Conservation (phyloP, 1,284 basidiomycete genomes). For the Malassezia arunalokei region DNA sequence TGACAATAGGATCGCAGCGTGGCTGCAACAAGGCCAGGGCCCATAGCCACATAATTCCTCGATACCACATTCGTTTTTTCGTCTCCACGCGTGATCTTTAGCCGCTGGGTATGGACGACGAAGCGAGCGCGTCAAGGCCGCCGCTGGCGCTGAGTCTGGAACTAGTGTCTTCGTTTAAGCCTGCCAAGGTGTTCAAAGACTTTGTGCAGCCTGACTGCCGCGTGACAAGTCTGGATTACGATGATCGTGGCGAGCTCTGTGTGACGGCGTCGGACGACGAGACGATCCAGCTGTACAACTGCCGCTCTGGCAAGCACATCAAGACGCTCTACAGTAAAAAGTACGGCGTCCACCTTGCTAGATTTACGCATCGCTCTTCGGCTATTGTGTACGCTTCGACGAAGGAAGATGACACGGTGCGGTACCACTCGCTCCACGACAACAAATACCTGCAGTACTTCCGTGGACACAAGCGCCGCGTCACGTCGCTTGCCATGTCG, state of each 20-base stretch:
- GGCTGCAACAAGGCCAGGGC: background rate
- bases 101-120: background rate
- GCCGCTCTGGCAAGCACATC: constrained; percentile 67
- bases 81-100: background rate
- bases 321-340: constrained; percentile 83
- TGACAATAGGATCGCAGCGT: constrained; percentile 12
- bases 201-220: constrained; percentile 47
- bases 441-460: constrained; percentile 93
- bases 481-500: constrained; percentile 79
- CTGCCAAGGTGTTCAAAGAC: constrained; percentile 65
- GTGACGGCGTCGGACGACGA: constrained; percentile 88
- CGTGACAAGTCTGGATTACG: constrained; percentile 74
- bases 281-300: constrained; percentile 75
- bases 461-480: constrained; percentile 68
- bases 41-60: constrained; percentile 6
- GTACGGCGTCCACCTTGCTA: constrained; percentile 83
- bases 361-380: constrained; percentile 80
- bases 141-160: constrained; percentile 18
- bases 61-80: background rate
- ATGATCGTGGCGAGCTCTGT: constrained; percentile 73
- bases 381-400: constrained; percentile 83
- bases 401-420: constrained; percentile 84
- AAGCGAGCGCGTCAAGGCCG: background rate
- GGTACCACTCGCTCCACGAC: constrained; percentile 88
- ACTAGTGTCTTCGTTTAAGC: constrained; percentile 53